Evolutionary conservation across 2,329 filamentous ascomycete genomes (phyloP).

Genomic region (Phialophora chinensis): DNA sequence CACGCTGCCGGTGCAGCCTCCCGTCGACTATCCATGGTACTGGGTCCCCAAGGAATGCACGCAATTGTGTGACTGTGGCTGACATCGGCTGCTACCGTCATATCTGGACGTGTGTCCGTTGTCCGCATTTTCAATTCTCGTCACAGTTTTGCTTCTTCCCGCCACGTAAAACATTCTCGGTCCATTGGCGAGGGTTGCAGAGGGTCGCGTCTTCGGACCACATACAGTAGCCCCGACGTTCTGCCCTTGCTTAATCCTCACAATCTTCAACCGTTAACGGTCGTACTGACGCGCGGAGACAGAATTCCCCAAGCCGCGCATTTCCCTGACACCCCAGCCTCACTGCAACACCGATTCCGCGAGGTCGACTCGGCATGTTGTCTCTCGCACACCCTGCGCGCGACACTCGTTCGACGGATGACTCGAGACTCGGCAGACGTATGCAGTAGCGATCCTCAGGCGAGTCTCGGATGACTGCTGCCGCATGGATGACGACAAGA

Average conservation of each 20-base stretch:
- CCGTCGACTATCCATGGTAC: constrained; percentile 15
- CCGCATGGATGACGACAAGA: not conserved
- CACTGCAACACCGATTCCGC: not conserved
- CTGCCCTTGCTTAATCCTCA: not conserved
- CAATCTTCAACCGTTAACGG: not conserved
- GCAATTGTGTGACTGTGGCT: constrained; percentile 4
- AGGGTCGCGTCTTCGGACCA: not conserved
- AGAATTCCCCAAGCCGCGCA: not conserved
- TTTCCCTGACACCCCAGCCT: constrained; percentile 3
- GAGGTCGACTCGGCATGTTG: not conserved
- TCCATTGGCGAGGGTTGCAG: not conserved
- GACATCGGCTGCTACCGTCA: not conserved
- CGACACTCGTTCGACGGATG: not conserved
- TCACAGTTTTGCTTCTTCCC: not conserved
- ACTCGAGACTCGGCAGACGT: not conserved
- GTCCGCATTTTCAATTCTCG: not conserved
- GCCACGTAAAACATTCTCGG: not conserved
- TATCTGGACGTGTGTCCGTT: not conserved
- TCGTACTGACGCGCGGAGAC: not conserved
- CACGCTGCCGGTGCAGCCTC: not conserved
- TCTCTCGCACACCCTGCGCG: not conserved
- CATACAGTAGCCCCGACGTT: not conserved
- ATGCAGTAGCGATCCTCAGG: too few relatives aligned
- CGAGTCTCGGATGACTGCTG: not conserved
- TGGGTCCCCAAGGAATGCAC: constrained; percentile 7